phyloP scores from a whole-genome alignment of 371 early-diverging fungal genomes.

The Mortierella sp. region DNA sequence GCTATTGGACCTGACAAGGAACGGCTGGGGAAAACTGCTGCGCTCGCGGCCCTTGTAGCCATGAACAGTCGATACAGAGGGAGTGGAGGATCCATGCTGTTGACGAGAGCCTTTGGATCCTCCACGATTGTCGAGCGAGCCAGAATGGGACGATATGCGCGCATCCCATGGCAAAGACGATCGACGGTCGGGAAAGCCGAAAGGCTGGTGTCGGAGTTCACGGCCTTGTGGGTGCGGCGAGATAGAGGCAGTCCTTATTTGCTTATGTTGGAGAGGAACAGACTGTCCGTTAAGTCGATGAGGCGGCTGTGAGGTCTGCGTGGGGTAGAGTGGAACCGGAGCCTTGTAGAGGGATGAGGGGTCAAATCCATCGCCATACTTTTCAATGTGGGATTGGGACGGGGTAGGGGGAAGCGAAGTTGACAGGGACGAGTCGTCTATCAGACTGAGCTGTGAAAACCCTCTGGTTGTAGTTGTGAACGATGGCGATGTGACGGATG shows the following conservation, averaged over 20 bases:
- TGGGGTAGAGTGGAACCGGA: background rate
- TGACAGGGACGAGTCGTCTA: conserved; percentile 21
- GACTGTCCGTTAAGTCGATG: background rate
- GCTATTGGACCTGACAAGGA: conserved; percentile 36
- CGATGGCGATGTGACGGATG: conserved; percentile 23
- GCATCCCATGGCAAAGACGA: conserved; percentile 29
- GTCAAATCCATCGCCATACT: background rate
- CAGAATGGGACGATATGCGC: conserved; percentile 7
- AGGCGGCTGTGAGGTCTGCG: background rate
- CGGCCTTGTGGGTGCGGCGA: conserved; percentile 1
- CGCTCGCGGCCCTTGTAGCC: conserved; percentile 4
- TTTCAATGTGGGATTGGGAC: conserved; percentile 17
- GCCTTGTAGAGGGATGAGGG: conserved; percentile 11
- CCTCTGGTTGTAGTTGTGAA: conserved; percentile 4
- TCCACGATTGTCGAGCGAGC: background rate
- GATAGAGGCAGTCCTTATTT: background rate
- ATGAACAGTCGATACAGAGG: background rate
- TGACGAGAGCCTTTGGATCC: background rate
- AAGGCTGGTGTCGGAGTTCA: conserved; percentile 2
- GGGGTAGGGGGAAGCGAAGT: conserved; percentile 32
- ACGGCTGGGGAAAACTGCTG: conserved; percentile 4
- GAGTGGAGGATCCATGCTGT: background rate
- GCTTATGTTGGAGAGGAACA: background rate
- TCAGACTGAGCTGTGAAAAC: background rate
- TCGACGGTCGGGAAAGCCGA: conserved; percentile 18